Percentiles rank a stretch among this genome's conserved stretches.
These are phyloP conservation scores for Zostera marina DNA, from an alignment of 116 monocot genomes.

Conservation along the genomic window DNA sequence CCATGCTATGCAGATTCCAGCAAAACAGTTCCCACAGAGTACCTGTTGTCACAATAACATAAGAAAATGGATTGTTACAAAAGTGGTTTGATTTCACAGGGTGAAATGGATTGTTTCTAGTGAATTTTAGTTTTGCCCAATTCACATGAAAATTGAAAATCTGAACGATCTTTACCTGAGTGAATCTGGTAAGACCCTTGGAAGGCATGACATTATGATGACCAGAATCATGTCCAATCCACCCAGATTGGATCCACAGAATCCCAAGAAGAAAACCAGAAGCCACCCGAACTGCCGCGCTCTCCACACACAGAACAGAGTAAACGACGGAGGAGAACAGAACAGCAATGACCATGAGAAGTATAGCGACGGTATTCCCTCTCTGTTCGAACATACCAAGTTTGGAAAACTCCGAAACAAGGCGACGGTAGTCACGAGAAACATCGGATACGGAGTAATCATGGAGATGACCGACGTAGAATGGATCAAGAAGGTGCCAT, in stretches of 20 bases:
- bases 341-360: slow-evolving; percentile 10
- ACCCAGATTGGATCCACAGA: slow-evolving; percentile 44
- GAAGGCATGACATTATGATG: slow-evolving; percentile 27
- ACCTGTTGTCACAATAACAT: neutral
- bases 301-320: slow-evolving; percentile 10
- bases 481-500: slow-evolving; percentile 23
- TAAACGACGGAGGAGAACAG: slow-evolving; percentile 17
- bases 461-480: slow-evolving; percentile 24
- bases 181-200: slow-evolving; percentile 11
- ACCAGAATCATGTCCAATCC: slow-evolving; percentile 52
- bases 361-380: slow-evolving; percentile 8
- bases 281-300: slow-evolving; percentile 13
- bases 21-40: slow-evolving; percentile 22
- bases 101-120: no score
- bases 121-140: no score
- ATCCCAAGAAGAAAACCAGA: slow-evolving; percentile 32
- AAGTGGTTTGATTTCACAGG: neutral
- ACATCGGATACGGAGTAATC: slow-evolving; percentile 32
- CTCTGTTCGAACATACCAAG: slow-evolving; percentile 29
- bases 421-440: slow-evolving; percentile 42
- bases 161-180: slow-evolving; percentile 8
- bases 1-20: slow-evolving; percentile 56
- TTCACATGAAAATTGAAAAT: neutral
- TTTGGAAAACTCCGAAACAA: slow-evolving; percentile 19
- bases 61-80: no score